A percentile compares a stretch with the other conserved stretches of the same genome.
Conservation (phyloP, 176 grass and related monocot genomes). For the Avena eriantha region DNA sequence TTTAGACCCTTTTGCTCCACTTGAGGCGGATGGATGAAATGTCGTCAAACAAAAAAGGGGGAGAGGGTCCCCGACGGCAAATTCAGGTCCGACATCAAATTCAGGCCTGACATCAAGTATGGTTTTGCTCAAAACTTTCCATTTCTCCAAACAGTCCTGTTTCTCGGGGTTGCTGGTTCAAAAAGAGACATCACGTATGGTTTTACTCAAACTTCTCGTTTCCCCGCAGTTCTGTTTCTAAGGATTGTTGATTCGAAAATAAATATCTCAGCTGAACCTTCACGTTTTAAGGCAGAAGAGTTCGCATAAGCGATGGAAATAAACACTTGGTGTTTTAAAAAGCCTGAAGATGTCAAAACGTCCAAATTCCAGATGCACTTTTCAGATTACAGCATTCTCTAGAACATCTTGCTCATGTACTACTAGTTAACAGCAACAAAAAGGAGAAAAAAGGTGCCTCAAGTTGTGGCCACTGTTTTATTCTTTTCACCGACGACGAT, state of each 20-base stretch:
- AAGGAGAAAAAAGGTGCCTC: conserved; percentile 10
- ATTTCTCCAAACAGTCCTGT: background rate
- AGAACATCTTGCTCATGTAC: conserved; percentile 17
- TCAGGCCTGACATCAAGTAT: background rate
- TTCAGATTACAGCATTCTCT: conserved; percentile 6
- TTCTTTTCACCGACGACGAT: conserved; percentile 26
- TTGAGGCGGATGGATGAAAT: background rate
- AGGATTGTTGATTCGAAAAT: too few species aligned
- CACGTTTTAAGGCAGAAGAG: too few species aligned
- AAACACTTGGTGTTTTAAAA: background rate
- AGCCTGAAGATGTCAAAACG: conserved; percentile 15
- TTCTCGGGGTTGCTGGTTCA: background rate
- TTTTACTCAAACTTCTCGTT: too few species aligned
- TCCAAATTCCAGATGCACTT: conserved; percentile 2
- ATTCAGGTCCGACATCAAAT: background rate
- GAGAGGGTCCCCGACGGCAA: background rate
- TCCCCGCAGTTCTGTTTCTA: too few species aligned
- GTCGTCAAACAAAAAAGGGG: background rate
- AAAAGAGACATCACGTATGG: background rate
- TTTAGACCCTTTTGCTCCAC: background rate
- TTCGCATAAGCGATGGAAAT: background rate
- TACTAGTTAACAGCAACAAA: conserved; percentile 30
- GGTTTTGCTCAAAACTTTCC: background rate
- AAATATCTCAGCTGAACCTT: background rate
- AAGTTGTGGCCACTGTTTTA: conserved; percentile 27